These are phyloP conservation scores for Amaranthus hypochondriacus DNA, from an alignment of 148 eudicot genomes.

Conservation along the genomic window DNA sequence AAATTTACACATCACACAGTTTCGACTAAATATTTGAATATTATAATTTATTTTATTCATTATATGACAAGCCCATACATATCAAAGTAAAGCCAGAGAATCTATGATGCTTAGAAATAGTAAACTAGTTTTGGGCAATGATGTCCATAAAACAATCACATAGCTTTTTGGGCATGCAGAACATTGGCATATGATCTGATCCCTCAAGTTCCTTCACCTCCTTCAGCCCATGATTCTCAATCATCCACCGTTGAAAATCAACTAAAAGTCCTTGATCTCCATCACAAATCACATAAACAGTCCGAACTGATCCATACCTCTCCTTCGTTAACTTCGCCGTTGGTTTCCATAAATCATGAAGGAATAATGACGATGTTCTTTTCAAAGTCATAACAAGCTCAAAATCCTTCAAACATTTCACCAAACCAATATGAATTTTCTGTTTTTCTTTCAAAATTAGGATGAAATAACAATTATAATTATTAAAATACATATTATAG, in stretches of 20 bases:
- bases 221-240: conserved; percentile 29
- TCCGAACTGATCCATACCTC: conserved; percentile 29
- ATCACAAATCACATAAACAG: conserved; percentile 31
- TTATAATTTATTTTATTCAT: too few relatives aligned
- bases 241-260: conserved; percentile 42
- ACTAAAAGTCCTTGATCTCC: conserved; percentile 28
- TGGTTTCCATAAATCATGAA: conserved; percentile 20
- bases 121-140: conserved; percentile 2
- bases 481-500: too few relatives aligned
- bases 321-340: conserved; percentile 26
- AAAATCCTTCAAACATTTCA: conserved; percentile 27
- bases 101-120: too few relatives aligned
- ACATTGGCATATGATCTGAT: conserved; percentile 62
- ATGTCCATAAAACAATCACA: conserved; percentile 30
- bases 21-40: too few relatives aligned
- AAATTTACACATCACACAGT: too few relatives aligned
- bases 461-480: too few relatives aligned
- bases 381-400: conserved; percentile 32
- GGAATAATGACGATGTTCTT: conserved; percentile 29
- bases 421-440: too few relatives aligned
- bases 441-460: too few relatives aligned
- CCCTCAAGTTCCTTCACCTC: conserved; percentile 37
- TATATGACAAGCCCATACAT: too few relatives aligned
- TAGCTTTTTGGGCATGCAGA: conserved; percentile 35
- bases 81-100: too few relatives aligned